Base-by-base conservation (phyloP, 768 basidiomycete species). In the Leccinum broughii region DNA sequence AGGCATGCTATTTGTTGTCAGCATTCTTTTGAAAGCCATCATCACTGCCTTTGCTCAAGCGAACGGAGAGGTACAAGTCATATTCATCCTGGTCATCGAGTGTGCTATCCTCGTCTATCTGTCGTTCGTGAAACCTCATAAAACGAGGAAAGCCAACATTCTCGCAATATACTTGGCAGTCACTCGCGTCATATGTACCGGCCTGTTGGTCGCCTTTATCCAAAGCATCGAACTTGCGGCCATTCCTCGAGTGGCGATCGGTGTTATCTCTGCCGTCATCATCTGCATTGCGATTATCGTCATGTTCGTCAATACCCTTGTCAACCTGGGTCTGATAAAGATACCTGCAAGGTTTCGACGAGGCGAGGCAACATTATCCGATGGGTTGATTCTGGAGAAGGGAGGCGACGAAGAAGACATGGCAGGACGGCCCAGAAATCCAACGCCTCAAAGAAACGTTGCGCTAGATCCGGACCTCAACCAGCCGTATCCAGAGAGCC, bases 221-320 rank as follows among this genome's bases (percentile, higher is more conserved):
- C 81, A 90, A 62, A 76, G 74, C 9, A 69, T 94, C 26, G 72
- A 78, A 6, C 80, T 95, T 35, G 75, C 79, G 17, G 80, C 93
- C 44, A 96, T 96, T 65, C 87, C 90, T 1, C 84, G 93, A 20
- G 89, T 91, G 2, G 87, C 83, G 35, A 87, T 97, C 58, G 93
- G 93, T 22, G 81, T 90, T 58, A 81, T 93, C 62, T 80, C 85
- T 41, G 85, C 87, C 13, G 83, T 89, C 34, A 78, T 93, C 39
- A 89, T 85, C 70, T 88, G 89, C 14, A 75, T 92, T 41, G 82
- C 90, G 0, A 80, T 90, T 32, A 61, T 95, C 51, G 74, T 92
- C 57, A 79, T 91, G 67, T 82, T 90, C 69, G 64, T 88, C 68
- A 92, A 92, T 67, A 75, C 86, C 49, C 64, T 85, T 49, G 75